Evolutionary conservation across 1,139 yeast species (phyloP), one percentile per base, ranked within the genome.

Genomic region (Suhomyces yuchorum): DNA sequence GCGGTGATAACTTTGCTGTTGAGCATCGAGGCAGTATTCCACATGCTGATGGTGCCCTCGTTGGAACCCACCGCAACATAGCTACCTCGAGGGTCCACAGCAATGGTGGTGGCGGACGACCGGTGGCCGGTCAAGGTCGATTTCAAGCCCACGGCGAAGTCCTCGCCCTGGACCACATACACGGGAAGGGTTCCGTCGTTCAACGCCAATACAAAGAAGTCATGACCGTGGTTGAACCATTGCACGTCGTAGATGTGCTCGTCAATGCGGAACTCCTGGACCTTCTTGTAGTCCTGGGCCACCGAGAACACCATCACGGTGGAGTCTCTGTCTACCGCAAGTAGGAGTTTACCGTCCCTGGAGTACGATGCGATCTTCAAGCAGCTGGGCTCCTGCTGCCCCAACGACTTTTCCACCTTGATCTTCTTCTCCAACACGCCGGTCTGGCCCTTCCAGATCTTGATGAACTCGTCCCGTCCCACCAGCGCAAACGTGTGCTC

Each of bases 11-110:
- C 77, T 33, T 64, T 62, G 18, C 63, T 56, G 46, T 82, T 75
- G 23, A 76, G 66, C 67, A 85, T 67, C 17, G 76, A 71, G 2
- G 63, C 52, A 7, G 81, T 62, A 38, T 73, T 71, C 89, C 91
- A 87, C 11, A 84, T 46, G 20, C 84, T 75, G n/a, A 85, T 77
- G 26, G 82, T 75, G 6, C 93, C 93, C 57, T 87, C 93, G 45
- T 78, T 77, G n/a, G 87, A 75, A 0, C 90, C 93, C 3, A 78
- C 78, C 1, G 80, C 78, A 11, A 86, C 55, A 55, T 66, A 79
- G 19, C 67, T 59, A 0, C 89, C 93, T 46, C 74, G 60, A 1
- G 88, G 86, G 56, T 85, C 91, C 46, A 84, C 68, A 8, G 70
- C 68, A 9, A 84, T 52, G 38, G 78, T 62, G 2, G 81, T 77